Percentiles rank a stretch among this genome's conserved stretches.
These are phyloP conservation scores for Cicer chorassanicum DNA, from an alignment of 306 rosid species.

Conservation along the genomic window DNA sequence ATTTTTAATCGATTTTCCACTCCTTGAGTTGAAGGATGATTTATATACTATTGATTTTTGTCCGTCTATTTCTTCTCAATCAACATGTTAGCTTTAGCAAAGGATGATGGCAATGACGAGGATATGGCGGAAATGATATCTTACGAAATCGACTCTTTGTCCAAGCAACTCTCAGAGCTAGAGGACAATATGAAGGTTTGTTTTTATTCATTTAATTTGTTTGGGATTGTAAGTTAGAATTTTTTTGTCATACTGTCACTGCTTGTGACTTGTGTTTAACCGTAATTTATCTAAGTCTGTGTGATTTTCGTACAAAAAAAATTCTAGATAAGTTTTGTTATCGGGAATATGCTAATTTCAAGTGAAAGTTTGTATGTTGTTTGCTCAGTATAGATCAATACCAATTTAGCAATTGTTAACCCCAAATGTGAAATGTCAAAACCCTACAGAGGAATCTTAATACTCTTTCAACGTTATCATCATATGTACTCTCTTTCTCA, in stretches of 20 bases:
- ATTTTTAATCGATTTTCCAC: slow-evolving; percentile 7
- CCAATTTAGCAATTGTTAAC: slow-evolving; percentile 25
- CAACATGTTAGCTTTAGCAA: slow-evolving; percentile 69
- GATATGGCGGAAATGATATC: slow-evolving; percentile 94
- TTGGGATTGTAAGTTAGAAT: slow-evolving; percentile 25
- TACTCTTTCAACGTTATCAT: slow-evolving; percentile 21
- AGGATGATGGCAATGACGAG: slow-evolving; percentile 77
- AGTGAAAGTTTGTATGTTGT: slow-evolving; percentile 36
- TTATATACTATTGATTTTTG: neutral
- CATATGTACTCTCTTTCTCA: slow-evolving; percentile 30
- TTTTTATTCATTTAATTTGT: slow-evolving; percentile 26
- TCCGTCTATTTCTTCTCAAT: slow-evolving; percentile 2
- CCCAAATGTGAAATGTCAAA: slow-evolving; percentile 33
- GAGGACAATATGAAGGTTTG: slow-evolving; percentile 78
- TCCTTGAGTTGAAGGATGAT: slow-evolving; percentile 30
- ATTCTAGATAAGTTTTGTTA: neutral
- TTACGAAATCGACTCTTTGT: slow-evolving; percentile 68
- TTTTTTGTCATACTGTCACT: slow-evolving; percentile 42
- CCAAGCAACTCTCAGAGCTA: slow-evolving; percentile 67
- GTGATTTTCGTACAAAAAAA: neutral
- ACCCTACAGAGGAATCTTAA: slow-evolving; percentile 16
- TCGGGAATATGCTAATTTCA: slow-evolving; percentile 12
- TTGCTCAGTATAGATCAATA: slow-evolving; percentile 22
- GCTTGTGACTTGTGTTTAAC: slow-evolving; percentile 28
- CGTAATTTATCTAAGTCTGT: slow-evolving; percentile 3